Conservation (phyloP, 192 early-diverging fungal genomes). For the Obelidium mucronatum region DNA sequence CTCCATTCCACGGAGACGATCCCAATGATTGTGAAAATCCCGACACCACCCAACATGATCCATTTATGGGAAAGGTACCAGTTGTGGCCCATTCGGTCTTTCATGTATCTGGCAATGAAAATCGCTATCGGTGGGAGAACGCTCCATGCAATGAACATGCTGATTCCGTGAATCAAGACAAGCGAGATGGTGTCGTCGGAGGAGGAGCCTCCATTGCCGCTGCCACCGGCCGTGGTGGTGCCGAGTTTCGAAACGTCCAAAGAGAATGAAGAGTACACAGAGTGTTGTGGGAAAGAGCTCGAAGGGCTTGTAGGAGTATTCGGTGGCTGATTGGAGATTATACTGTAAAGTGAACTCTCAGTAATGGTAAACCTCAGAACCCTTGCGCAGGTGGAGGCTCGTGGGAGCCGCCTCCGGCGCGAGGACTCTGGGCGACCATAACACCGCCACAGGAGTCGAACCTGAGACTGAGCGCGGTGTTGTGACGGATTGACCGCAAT, state of each 20-base stretch:
- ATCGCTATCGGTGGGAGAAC: slow-evolving; percentile 40
- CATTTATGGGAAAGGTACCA: slow-evolving; percentile 47
- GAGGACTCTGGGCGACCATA: no score
- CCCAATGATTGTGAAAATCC: slow-evolving; percentile 13
- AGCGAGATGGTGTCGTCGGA: neutral
- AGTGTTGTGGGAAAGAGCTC: neutral
- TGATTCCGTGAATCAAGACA: slow-evolving; percentile 37
- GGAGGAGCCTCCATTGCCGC: no score
- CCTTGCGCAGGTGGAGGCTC: no score
- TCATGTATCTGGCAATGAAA: slow-evolving; percentile 51
- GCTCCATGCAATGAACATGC: slow-evolving; percentile 44
- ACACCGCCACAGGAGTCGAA: no score
- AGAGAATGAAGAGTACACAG: neutral
- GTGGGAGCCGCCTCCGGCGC: no score
- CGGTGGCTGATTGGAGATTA: no score
- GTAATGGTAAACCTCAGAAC: no score
- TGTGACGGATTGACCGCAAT: neutral
- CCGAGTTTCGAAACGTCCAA: slow-evolving; percentile 1
- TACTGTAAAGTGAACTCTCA: no score
- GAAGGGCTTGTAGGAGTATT: no score
- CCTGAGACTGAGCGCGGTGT: neutral
- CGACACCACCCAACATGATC: slow-evolving; percentile 40
- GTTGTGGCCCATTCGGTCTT: slow-evolving; percentile 40
- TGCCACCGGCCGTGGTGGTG: neutral
- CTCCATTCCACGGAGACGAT: slow-evolving; percentile 40